Evolutionary conservation across 768 basidiomycete species (phyloP).

Genomic region (Tricholoma sp.): DNA sequence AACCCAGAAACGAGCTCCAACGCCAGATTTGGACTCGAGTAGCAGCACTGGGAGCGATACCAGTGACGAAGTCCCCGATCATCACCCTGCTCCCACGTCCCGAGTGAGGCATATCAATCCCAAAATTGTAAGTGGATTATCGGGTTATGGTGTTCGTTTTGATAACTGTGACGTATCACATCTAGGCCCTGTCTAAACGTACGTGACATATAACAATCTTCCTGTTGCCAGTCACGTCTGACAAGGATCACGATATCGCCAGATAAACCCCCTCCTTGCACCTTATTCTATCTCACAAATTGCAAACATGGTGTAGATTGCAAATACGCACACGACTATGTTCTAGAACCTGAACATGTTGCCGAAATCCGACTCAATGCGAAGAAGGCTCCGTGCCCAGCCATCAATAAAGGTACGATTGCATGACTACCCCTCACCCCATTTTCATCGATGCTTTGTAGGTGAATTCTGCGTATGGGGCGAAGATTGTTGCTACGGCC

Average conservation of each 20-base stretch:
- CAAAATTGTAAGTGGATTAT: constrained; percentile 36
- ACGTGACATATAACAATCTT: constrained; percentile 21
- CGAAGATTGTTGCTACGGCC: constrained; percentile 53
- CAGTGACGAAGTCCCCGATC: constrained; percentile 30
- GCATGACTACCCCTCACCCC: constrained; percentile 4
- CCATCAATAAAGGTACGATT: constrained; percentile 48
- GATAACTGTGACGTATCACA: not conserved
- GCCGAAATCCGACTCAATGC: constrained; percentile 50
- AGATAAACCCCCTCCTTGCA: constrained; percentile 67
- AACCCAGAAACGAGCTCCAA: constrained; percentile 24
- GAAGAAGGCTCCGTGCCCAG: constrained; percentile 58
- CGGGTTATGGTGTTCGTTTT: constrained; percentile 1
- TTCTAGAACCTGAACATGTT: constrained; percentile 49
- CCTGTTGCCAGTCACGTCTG: constrained; percentile 13
- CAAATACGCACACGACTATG: constrained; percentile 59
- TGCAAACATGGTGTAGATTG: constrained; percentile 58
- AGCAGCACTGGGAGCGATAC: constrained; percentile 43
- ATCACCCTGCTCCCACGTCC: constrained; percentile 26
- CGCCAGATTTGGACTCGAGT: constrained; percentile 36
- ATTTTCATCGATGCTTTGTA: constrained; percentile 19
- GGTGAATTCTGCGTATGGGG: constrained; percentile 56
- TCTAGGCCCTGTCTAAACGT: constrained; percentile 59
- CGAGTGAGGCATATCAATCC: constrained; percentile 44
- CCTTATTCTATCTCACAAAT: constrained; percentile 54
- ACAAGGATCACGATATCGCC: constrained; percentile 6